Percentiles rank a stretch among this genome's conserved stretches.
These are phyloP conservation scores for Emmonsia crescens DNA, from an alignment of 2,329 filamentous ascomycete species.

Conservation along the genomic window DNA sequence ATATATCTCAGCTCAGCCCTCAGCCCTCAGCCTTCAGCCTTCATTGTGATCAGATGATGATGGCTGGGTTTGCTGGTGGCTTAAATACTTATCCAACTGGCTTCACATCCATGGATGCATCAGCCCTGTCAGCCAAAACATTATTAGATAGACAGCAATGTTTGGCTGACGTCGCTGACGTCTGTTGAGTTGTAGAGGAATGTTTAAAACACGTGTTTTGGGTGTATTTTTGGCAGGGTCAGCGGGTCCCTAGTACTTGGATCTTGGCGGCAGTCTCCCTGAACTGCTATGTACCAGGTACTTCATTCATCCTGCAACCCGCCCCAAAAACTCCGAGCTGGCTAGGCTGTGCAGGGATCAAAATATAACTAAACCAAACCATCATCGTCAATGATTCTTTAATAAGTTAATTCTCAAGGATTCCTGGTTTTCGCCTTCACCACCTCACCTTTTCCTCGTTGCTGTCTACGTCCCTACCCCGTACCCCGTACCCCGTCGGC, in stretches of 20 bases:
- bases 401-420: background rate
- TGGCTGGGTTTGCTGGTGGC: background rate
- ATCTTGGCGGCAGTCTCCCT: background rate
- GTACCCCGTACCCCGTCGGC: background rate
- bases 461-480: background rate
- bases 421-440: background rate
- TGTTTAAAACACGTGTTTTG: background rate
- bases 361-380: background rate
- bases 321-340: background rate
- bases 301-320: background rate
- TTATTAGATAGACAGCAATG: background rate
- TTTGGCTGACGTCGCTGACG: background rate
- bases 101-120: background rate
- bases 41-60: background rate
- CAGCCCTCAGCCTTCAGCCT: background rate
- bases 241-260: background rate
- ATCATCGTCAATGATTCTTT: background rate
- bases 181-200: background rate
- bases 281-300: background rate
- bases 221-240: no score
- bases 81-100: background rate
- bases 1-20: background rate
- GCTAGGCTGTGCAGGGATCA: background rate
- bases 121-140: background rate
- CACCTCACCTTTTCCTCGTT: background rate